phyloP scores from a whole-genome alignment of 2,329 filamentous ascomycete species.

The Neofusicoccum umdonicola region DNA sequence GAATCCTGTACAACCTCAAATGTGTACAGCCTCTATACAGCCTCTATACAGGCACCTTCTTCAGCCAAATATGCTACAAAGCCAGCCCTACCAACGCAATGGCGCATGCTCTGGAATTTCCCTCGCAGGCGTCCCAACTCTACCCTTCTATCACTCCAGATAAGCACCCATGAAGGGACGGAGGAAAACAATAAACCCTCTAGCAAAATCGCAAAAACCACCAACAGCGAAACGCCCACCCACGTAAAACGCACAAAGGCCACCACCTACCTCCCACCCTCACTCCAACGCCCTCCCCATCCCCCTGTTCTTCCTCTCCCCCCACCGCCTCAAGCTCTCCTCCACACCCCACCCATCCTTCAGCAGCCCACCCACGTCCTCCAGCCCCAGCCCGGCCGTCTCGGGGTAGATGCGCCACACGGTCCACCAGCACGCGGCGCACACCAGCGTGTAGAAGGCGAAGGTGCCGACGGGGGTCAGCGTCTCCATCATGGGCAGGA shows the following conservation, averaged over 20 bases:
- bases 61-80: no score
- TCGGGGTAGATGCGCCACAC: conserved; percentile 81
- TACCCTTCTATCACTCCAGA: no score
- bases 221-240: neutral
- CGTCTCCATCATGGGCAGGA: conserved; percentile 79
- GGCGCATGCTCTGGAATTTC: no score
- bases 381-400: conserved; percentile 75
- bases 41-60: no score
- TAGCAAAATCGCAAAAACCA: no score
- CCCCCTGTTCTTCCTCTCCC: neutral
- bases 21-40: no score
- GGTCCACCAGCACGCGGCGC: conserved; percentile 62
- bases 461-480: conserved; percentile 77
- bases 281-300: neutral
- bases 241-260: neutral
- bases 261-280: neutral
- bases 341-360: conserved; percentile 68
- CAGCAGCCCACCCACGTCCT: conserved; percentile 73
- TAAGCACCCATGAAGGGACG: no score
- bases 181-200: no score
- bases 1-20: no score
- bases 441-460: conserved; percentile 72
- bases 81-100: no score
- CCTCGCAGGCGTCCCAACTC: no score
- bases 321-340: conserved; percentile 27